Percentiles rank a stretch among this genome's conserved stretches.
phyloP scores from a whole-genome alignment of 2,329 filamentous ascomycete species.

The Rhytidhysteron rufulum region DNA sequence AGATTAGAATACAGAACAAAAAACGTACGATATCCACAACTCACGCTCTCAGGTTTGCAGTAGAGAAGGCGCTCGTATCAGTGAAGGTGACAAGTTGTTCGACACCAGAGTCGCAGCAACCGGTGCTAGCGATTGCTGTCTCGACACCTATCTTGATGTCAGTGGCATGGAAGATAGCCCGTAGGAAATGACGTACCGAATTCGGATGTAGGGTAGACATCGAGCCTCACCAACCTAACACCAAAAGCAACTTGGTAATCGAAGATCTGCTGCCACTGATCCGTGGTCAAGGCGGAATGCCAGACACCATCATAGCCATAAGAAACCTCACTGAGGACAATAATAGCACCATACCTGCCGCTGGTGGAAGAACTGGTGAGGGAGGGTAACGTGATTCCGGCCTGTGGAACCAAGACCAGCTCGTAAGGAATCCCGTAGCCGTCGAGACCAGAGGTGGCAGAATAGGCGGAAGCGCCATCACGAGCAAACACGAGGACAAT shows the following conservation, averaged over 20 bases:
- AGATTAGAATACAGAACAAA: no score
- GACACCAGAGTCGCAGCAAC: no score
- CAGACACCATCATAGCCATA: constrained; percentile 16
- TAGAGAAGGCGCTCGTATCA: neutral
- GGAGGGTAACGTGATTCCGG: constrained; percentile 44
- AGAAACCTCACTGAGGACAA: constrained; percentile 29
- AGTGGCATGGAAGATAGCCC: no score
- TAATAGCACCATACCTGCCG: constrained; percentile 55
- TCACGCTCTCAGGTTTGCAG: no score
- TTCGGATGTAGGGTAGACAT: constrained; percentile 49
- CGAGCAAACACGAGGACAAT: constrained; percentile 52
- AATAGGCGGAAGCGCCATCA: constrained; percentile 42
- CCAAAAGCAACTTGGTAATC: constrained; percentile 52
- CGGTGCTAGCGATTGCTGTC: no score
- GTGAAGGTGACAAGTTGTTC: neutral
- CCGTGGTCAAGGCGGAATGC: constrained; percentile 46
- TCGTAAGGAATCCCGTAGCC: constrained; percentile 56
- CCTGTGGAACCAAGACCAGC: constrained; percentile 47
- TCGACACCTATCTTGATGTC: no score
- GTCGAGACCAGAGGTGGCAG: constrained; percentile 50
- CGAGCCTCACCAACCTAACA: constrained; percentile 55
- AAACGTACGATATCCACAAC: no score
- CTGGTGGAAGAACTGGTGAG: constrained; percentile 42
- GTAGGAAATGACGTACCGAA: no score
- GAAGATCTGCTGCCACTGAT: constrained; percentile 52